Percentiles rank a stretch among this genome's conserved stretches.
phyloP scores from a whole-genome alignment of 352 stramenopile species.

The Globisporangium abappressorium region DNA sequence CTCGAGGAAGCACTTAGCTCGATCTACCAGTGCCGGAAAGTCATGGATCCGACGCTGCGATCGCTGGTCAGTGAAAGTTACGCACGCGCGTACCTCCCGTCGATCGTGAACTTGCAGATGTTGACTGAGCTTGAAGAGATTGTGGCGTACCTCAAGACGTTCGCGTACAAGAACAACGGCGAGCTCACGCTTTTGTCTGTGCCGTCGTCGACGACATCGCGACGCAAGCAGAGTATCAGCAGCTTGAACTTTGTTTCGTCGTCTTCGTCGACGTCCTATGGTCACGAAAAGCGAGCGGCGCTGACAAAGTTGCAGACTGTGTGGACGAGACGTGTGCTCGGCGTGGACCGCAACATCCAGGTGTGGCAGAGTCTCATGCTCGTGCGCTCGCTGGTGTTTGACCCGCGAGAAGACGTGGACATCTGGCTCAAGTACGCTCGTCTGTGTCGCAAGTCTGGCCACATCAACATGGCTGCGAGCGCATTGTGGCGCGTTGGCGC shows the following conservation, averaged over 20 bases:
- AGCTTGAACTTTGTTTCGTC: constrained; percentile 79
- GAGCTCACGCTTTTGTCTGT: constrained; percentile 67
- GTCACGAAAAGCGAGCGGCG: constrained; percentile 66
- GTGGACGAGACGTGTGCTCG: constrained; percentile 89
- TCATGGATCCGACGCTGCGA: constrained; percentile 96
- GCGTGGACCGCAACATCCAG: constrained; percentile 92
- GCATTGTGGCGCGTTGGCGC: constrained; percentile 80
- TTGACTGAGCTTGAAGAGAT: constrained; percentile 96
- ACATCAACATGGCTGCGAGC: constrained; percentile 82
- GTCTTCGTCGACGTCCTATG: constrained; percentile 68
- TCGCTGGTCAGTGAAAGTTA: constrained; percentile 98
- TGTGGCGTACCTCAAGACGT: constrained; percentile 78
- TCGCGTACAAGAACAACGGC: constrained; percentile 76
- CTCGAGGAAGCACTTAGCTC: constrained; percentile 90
- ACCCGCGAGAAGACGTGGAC: constrained; percentile 88
- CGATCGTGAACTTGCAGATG: constrained; percentile 97
- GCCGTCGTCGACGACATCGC: constrained; percentile 33
- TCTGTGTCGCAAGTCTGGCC: constrained; percentile 89
- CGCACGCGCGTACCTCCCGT: constrained; percentile 93
- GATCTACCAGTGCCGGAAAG: constrained; percentile 92
- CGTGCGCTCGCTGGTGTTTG: constrained; percentile 91
- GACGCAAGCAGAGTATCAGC: constrained; percentile 74
- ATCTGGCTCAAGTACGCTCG: constrained; percentile 94
- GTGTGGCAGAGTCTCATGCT: constrained; percentile 96
- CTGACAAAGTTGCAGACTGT: constrained; percentile 77